Conservation (phyloP, 2,329 filamentous ascomycete species). For the Meredithiella fracta region DNA sequence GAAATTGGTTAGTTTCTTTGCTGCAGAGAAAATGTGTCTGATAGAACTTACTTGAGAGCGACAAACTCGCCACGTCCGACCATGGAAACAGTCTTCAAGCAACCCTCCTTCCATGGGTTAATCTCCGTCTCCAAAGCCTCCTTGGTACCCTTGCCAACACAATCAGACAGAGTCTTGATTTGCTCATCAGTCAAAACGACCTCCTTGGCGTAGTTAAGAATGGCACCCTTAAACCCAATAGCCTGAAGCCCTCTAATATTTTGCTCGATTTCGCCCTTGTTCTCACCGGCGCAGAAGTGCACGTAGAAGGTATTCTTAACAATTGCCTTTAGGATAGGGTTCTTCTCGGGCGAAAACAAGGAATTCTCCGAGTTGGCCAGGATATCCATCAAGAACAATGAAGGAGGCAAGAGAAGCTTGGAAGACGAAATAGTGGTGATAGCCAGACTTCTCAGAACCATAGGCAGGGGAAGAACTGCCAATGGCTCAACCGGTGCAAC, state of each 20-base stretch:
- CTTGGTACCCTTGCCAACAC: conserved; percentile 31
- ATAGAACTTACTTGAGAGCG: conserved; percentile 37
- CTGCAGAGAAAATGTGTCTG: not conserved
- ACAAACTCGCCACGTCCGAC: conserved; percentile 47
- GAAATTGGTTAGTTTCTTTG: not conserved
- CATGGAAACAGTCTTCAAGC: conserved; percentile 55
- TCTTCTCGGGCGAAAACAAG: conserved; percentile 57
- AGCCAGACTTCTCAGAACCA: conserved; percentile 51
- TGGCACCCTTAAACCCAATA: conserved; percentile 69
- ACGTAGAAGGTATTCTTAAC: conserved; percentile 75
- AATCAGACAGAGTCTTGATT: conserved; percentile 27
- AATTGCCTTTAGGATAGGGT: conserved; percentile 50
- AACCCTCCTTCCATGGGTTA: conserved; percentile 54
- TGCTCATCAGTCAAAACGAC: conserved; percentile 50
- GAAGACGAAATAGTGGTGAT: conserved; percentile 58
- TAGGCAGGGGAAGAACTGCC: conserved; percentile 47
- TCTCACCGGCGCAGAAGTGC: conserved; percentile 81
- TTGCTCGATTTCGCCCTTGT: conserved; percentile 44
- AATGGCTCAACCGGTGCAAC: conserved; percentile 29
- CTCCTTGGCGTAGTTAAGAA: conserved; percentile 70
- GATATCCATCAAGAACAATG: conserved; percentile 47
- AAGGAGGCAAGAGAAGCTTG: conserved; percentile 50
- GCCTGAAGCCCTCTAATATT: conserved; percentile 51
- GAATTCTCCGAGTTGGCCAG: conserved; percentile 53
- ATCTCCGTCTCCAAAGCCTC: conserved; percentile 43